Evolutionary conservation across 352 stramenopile species (phyloP).

Genomic region (Globisporangium nodosum): DNA sequence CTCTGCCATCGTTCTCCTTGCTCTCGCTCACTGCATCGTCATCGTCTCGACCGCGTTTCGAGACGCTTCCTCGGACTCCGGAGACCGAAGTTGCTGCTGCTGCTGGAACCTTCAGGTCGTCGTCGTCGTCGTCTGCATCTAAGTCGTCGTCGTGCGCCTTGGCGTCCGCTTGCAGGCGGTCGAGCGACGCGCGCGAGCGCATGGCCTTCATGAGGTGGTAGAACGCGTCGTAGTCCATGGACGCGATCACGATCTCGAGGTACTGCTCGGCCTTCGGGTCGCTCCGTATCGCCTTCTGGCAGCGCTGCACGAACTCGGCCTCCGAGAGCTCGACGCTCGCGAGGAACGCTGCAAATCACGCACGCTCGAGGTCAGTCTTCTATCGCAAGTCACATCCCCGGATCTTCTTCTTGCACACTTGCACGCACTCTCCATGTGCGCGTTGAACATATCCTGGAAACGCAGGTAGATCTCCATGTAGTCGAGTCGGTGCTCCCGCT

Average conservation of each 20-base stretch:
- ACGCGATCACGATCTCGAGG: slow-evolving; percentile 69
- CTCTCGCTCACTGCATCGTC: not conserved
- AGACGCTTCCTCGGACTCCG: not conserved
- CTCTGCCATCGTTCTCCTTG: not conserved
- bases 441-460: slow-evolving; percentile 74
- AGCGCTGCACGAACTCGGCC: slow-evolving; percentile 52
- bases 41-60: slow-evolving; percentile 2
- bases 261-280: slow-evolving; percentile 64
- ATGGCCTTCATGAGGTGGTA: slow-evolving; percentile 71
- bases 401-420: no score
- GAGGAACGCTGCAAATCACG: slow-evolving; percentile 36
- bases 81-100: not conserved
- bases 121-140: slow-evolving; percentile 2
- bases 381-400: no score
- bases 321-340: slow-evolving; percentile 39
- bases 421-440: slow-evolving; percentile 41
- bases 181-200: slow-evolving; percentile 40
- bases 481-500: slow-evolving; percentile 58
- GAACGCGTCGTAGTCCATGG: slow-evolving; percentile 77
- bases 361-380: not conserved
- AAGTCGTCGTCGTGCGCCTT: slow-evolving; percentile 15
- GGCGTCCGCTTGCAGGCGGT: slow-evolving; percentile 26
- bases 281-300: slow-evolving; percentile 40
- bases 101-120: slow-evolving; percentile 2
- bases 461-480: slow-evolving; percentile 70